Evolutionary conservation across 805 yeast species (phyloP).

Genomic region (Yarrowia alimentaria): DNA sequence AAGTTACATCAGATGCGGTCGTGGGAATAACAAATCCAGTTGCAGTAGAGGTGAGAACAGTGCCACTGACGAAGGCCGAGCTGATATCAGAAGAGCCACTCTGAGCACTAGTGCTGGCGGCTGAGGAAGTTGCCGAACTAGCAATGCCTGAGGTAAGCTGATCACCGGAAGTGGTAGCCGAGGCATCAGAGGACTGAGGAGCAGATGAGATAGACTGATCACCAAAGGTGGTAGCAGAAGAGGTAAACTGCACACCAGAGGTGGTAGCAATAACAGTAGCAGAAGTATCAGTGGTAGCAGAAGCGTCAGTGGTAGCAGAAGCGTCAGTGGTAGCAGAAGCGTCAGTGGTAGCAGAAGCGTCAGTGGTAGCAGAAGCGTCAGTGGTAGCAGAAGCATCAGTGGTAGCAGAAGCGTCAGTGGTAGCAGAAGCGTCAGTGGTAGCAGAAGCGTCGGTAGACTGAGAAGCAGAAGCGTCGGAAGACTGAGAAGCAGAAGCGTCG

Average conservation of each 20-base stretch:
- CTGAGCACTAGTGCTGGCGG: too few species aligned
- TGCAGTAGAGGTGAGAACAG: conserved; percentile 6
- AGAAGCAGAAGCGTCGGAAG: neutral
- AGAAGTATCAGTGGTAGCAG: neutral
- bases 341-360: neutral
- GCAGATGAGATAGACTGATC: neutral
- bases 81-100: too few species aligned
- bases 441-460: neutral
- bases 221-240: neutral
- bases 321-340: neutral
- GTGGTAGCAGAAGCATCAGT: conserved; percentile 8
- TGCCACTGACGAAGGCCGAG: too few species aligned
- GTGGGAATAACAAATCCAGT: conserved; percentile 1
- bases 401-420: conserved; percentile 1
- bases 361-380: conserved; percentile 1
- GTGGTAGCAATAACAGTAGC: neutral
- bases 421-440: conserved; percentile 18
- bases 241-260: neutral
- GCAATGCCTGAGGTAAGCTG: neutral
- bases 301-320: neutral
- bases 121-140: conserved; percentile 2
- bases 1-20: too few species aligned
- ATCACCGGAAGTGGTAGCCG: neutral
- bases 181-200: neutral
- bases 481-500: neutral